These are phyloP conservation scores for Neonectria ditissima DNA, from an alignment of 2,329 filamentous ascomycete genomes.

Conservation along the genomic window DNA sequence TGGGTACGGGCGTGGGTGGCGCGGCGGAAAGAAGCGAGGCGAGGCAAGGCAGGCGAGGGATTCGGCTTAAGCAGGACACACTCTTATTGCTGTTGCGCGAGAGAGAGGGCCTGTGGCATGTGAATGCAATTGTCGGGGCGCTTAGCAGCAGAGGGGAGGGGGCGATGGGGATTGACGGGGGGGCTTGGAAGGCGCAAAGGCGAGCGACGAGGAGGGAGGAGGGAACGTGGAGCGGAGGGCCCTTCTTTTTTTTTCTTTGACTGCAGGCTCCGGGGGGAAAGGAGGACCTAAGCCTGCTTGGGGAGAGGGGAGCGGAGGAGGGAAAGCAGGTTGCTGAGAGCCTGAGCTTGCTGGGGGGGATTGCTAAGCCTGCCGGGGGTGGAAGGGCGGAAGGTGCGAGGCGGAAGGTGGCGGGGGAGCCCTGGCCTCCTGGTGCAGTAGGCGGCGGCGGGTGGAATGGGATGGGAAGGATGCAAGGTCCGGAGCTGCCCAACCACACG, in stretches of 20 bases:
- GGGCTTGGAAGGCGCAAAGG: constrained; percentile 26
- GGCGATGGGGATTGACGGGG: constrained; percentile 37
- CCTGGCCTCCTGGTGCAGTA: constrained; percentile 17
- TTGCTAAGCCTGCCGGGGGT: constrained; percentile 22
- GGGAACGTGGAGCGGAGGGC: constrained; percentile 39
- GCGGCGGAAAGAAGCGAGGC: constrained; percentile 57
- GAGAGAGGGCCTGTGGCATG: constrained; percentile 34
- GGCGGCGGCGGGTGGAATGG: constrained; percentile 28
- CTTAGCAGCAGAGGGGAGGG: constrained; percentile 41
- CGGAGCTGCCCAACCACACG: constrained; percentile 37
- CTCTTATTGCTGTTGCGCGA: constrained; percentile 39
- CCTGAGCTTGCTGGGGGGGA: constrained; percentile 12
- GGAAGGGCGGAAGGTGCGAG: background rate
- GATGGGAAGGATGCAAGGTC: constrained; percentile 39
- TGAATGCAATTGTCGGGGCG: constrained; percentile 48
- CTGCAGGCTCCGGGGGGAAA: background rate
- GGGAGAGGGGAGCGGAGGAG: constrained; percentile 1
- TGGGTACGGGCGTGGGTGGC: constrained; percentile 46
- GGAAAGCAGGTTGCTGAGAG: background rate
- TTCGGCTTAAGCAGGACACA: constrained; percentile 37
- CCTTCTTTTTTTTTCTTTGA: constrained; percentile 13
- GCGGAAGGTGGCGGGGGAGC: constrained; percentile 24
- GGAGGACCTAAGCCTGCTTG: constrained; percentile 10
- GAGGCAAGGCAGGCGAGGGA: constrained; percentile 41
- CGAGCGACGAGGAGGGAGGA: constrained; percentile 32